Base-by-base conservation (phyloP, 202 grass and related monocot genomes). In the Alloteropsis angusta region DNA sequence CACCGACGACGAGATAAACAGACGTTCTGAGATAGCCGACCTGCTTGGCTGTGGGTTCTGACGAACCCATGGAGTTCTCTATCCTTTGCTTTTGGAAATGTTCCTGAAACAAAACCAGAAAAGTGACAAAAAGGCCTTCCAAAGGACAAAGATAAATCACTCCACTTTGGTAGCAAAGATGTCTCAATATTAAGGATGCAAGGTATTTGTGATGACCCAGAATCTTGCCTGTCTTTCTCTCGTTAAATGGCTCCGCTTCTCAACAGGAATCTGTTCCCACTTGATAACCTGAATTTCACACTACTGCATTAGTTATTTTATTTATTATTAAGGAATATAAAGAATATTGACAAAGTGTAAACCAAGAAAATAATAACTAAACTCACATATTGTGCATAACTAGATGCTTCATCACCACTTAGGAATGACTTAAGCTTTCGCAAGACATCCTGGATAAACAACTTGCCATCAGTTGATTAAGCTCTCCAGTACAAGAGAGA, bases 81-180 rank as follows among this genome's bases (percentile, higher is more conserved):
- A 97, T 92, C 79, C 94, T 97, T 57, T 92, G 91, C 79, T 94
- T 97, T 71, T 92, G 94, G 69, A 97, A 97, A 85, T 97, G 94
- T 82, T 97, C 94, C 94, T 97, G 74, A 79, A 86, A 90, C 21
- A 60, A 81, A 81, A 69, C 81, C 22, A 64, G 17, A 64, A 76
- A 80, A 54, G 45, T 71, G 45, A 50, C 25, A n/a, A 49, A 54
- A 84, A 70, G 15, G 44, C 47, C 61, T 74, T 74, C 36, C 26
- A 2, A 12, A 58, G 70, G 16, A 47, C 39, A 81, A 6, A 16
- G 25, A 69, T 70, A 70, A 70, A 48, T 10, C 13, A 18, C 25
- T 49, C 26, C 66, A 48, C 45, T 70, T 70, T 32, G 1, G 26
- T 19, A 49, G 22, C 17, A 22, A 60, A 25, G 13, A 57, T 75